These are phyloP conservation scores for Exophiala calicioides DNA, from an alignment of 2,329 filamentous ascomycete genomes.

Conservation along the genomic window DNA sequence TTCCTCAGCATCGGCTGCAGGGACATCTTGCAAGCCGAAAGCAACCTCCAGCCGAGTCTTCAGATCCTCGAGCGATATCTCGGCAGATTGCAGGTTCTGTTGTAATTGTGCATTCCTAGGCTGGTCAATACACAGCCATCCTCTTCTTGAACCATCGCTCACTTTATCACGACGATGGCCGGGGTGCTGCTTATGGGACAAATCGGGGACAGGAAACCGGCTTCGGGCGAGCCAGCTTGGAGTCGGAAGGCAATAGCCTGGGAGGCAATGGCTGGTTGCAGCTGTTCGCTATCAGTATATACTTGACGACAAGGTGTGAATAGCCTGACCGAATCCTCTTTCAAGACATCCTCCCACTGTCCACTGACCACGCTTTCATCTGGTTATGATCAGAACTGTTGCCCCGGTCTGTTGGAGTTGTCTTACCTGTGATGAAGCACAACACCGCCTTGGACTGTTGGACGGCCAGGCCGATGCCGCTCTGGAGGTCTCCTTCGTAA, in stretches of 20 bases:
- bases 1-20: slow-evolving; percentile 2
- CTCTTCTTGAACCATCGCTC: slow-evolving; percentile 33
- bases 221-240: slow-evolving; percentile 73
- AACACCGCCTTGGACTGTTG: slow-evolving; percentile 74
- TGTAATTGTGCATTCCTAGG: slow-evolving; percentile 72
- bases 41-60: slow-evolving; percentile 55
- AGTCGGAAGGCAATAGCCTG: slow-evolving; percentile 72
- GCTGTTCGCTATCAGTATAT: slow-evolving; percentile 12
- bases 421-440: slow-evolving; percentile 77
- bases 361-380: slow-evolving; percentile 70
- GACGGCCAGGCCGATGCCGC: slow-evolving; percentile 75
- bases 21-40: slow-evolving; percentile 34
- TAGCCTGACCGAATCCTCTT: slow-evolving; percentile 51
- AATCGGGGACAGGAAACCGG: slow-evolving; percentile 76
- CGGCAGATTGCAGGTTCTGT: slow-evolving; percentile 68
- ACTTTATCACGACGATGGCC: slow-evolving; percentile 76
- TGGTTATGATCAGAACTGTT: slow-evolving; percentile 38
- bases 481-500: slow-evolving; percentile 75
- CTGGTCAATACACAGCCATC: slow-evolving; percentile 7
- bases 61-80: slow-evolving; percentile 65
- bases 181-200: slow-evolving; percentile 79
- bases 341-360: slow-evolving; percentile 62
- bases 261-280: slow-evolving; percentile 46
- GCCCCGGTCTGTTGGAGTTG: neutral
- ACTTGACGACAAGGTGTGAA: neutral